Percentiles rank a stretch among this genome's conserved stretches.
Conservation (phyloP, 805 yeast genomes). For the Saccharomycopsis schoenii region DNA sequence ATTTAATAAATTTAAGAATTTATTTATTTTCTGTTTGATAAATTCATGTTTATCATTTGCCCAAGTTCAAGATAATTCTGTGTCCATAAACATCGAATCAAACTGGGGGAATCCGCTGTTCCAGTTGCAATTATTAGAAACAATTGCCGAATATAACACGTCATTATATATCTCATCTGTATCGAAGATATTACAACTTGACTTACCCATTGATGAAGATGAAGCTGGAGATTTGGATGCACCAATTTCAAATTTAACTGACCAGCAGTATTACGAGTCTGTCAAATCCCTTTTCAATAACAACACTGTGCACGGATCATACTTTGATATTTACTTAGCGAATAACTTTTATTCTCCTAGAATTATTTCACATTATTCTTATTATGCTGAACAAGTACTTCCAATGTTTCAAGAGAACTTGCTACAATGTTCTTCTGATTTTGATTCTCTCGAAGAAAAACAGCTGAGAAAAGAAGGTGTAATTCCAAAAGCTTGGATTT, state of each 20-base stretch:
- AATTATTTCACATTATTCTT: slow-evolving; percentile 52
- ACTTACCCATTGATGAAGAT: slow-evolving; percentile 11
- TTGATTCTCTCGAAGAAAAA: slow-evolving; percentile 29
- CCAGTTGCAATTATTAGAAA: slow-evolving; percentile 34
- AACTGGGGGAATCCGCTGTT: slow-evolving; percentile 35
- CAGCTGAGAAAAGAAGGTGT: neutral
- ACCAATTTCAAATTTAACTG: slow-evolving; percentile 1
- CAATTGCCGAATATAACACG: slow-evolving; percentile 29
- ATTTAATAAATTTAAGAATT: neutral
- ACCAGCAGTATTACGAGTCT: slow-evolving; percentile 6
- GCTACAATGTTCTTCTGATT: slow-evolving; percentile 21
- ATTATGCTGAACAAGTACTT: slow-evolving; percentile 32
- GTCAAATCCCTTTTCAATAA: slow-evolving; percentile 1
- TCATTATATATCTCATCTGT: slow-evolving; percentile 29
- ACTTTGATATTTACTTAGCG: slow-evolving; percentile 21
- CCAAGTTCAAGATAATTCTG: slow-evolving; percentile 10
- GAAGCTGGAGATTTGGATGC: slow-evolving; percentile 1
- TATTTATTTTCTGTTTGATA: neutral
- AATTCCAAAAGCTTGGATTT: slow-evolving; percentile 34
- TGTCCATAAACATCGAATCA: slow-evolving; percentile 28
- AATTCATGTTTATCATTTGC: neutral
- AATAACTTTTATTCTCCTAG: slow-evolving; percentile 45
- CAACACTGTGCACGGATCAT: neutral
- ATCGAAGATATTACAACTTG: slow-evolving; percentile 21
- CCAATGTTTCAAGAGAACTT: slow-evolving; percentile 23